Base-by-base conservation (phyloP, 805 yeast species). In the Dipodascus geniculatus region DNA sequence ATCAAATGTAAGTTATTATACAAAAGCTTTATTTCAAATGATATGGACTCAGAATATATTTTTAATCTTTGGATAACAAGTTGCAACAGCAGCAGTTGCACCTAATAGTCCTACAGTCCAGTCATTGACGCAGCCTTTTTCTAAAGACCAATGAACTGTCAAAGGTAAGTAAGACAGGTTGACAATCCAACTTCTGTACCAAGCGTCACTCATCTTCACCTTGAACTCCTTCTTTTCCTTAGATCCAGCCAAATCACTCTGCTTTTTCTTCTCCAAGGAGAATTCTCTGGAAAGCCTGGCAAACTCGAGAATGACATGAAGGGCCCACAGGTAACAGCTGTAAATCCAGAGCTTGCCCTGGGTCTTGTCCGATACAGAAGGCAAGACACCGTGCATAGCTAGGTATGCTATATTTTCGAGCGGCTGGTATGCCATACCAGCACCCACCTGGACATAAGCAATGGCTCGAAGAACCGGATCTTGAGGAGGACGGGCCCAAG, bases 131-230 rank as follows among this genome's bases (percentile, higher is more conserved):
- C 66, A 55, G 1, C 76, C 76, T 2, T 51, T 55, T 51, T 65
- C 63, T 9, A 67, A 57, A 2, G 74, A 69, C 76, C 76, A 72
- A 59, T 72, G 76, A 44, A 68, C 58, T 2, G 75, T 68, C 49
- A 72, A 59, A 3, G 76, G 76, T 42, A 69, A 62, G 65, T 72
- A 73, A 19, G 71, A 69, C n/a, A 66, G 55, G 55, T 71, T 70
- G 54, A 67, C 66, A 16, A 66, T 52, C 20, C 71, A 55, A 42
- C 59, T 56, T 48, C 62, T 58, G 24, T 48, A 22, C 64, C 62
- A 63, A 51, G 54, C 44, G 6, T 38, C 44, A 16, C 44, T 38
- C 44, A 38, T 38, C 6, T 38, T 38, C 19, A 47, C 31, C 9
- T 47, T 47, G 16, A 20, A 9, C 14, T 4, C 4, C 19, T 22